Conservation (phyloP, 1,284 basidiomycete species). For the Malassezia caprae region DNA sequence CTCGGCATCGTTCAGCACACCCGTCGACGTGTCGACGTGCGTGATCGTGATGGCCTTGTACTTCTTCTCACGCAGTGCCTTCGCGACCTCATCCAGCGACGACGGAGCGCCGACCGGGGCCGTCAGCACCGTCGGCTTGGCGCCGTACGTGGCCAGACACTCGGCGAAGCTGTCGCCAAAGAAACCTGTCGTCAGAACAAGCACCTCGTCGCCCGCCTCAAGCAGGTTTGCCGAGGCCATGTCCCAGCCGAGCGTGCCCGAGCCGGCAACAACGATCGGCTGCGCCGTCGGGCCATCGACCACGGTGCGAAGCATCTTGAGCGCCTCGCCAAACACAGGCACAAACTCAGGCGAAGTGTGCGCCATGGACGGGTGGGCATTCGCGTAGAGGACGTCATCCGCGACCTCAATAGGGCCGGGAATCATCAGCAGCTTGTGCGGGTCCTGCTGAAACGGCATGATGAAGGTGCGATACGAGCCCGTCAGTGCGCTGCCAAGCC, state of each 20-base stretch:
- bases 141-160: slow-evolving; percentile 65
- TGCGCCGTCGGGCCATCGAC: slow-evolving; percentile 54
- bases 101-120: slow-evolving; percentile 74
- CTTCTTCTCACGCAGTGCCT: slow-evolving; percentile 66
- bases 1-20: slow-evolving; percentile 75
- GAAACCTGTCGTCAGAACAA: slow-evolving; percentile 59
- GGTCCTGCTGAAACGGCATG: slow-evolving; percentile 12
- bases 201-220: slow-evolving; percentile 64
- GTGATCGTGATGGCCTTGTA: slow-evolving; percentile 88
- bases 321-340: slow-evolving; percentile 76
- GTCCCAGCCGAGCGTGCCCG: slow-evolving; percentile 86
- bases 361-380: slow-evolving; percentile 46
- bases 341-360: slow-evolving; percentile 88
- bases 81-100: slow-evolving; percentile 57
- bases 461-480: neutral
- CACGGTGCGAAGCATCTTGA: slow-evolving; percentile 67
- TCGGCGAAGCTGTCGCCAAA: slow-evolving; percentile 47
- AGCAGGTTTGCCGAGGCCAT: slow-evolving; percentile 60
- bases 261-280: slow-evolving; percentile 73
- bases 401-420: slow-evolving; percentile 72
- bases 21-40: slow-evolving; percentile 60
- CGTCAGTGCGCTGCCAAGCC: neutral
- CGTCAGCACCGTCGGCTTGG: slow-evolving; percentile 72
- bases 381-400: slow-evolving; percentile 57
- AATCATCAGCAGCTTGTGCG: slow-evolving; percentile 51